Evolutionary conservation across 2,329 filamentous ascomycete species (phyloP).

Genomic region (Pseudogymnoascus sp.): DNA sequence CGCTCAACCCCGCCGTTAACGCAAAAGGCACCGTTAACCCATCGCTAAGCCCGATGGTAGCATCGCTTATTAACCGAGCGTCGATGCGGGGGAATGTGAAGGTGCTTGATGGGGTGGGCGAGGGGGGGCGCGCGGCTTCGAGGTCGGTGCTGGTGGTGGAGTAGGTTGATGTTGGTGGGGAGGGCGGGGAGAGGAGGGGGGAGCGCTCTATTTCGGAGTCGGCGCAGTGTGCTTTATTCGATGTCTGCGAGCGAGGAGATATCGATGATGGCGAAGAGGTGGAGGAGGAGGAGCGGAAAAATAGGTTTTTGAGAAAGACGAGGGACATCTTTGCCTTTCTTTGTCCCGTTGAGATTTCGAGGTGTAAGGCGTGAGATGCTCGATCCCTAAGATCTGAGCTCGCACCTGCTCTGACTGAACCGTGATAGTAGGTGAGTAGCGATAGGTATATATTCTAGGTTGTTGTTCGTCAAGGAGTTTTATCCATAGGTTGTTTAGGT

Average conservation of each 20-base stretch:
- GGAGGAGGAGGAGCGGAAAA: conserved; percentile 16
- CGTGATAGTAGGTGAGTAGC: background rate
- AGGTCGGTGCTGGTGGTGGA: background rate
- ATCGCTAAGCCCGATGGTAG: conserved; percentile 53
- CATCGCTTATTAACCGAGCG: conserved; percentile 36
- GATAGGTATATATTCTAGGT: background rate
- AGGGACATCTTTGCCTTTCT: conserved; percentile 24
- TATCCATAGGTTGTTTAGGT: no score
- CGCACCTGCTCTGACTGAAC: background rate
- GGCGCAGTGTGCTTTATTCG: conserved; percentile 11
- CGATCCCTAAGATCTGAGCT: conserved; percentile 9
- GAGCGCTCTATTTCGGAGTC: background rate
- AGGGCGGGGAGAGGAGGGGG: background rate
- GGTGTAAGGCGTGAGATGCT: conserved; percentile 14
- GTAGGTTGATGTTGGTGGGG: background rate
- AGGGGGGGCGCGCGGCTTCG: background rate
- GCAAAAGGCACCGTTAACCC: conserved; percentile 57
- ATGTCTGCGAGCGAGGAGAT: no score
- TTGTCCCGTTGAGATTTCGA: background rate
- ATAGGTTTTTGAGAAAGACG: conserved; percentile 26
- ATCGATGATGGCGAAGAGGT: background rate
- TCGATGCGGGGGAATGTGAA: conserved; percentile 14
- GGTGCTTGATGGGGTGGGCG: background rate
- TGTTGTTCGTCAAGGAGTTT: no score
- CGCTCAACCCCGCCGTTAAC: conserved; percentile 47